Conservation (phyloP, 169 alveolate genomes). For the Plasmodium relictum region DNA sequence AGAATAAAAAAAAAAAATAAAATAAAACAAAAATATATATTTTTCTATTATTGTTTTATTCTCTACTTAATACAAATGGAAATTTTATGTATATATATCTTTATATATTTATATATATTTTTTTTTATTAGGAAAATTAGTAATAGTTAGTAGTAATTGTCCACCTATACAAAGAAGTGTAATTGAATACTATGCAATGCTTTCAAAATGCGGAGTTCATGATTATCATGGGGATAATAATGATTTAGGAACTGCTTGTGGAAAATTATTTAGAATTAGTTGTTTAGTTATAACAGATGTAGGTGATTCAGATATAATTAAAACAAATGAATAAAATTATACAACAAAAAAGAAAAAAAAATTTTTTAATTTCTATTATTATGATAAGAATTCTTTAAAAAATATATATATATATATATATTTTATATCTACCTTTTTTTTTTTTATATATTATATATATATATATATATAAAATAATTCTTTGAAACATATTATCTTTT, state of each 20-base stretch:
- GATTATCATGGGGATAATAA: conserved; percentile 95
- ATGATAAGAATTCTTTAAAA: background rate
- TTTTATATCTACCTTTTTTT: background rate
- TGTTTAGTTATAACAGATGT: conserved; percentile 96
- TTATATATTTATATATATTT: background rate
- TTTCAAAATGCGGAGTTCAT: conserved; percentile 96
- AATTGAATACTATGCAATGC: conserved; percentile 98
- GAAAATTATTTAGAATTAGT: conserved; percentile 96
- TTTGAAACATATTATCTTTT: no score
- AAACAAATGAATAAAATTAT: conserved; percentile 87
- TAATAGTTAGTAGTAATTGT: conserved; percentile 97
- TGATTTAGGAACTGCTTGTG: conserved; percentile 98
- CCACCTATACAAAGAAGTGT: conserved; percentile 98
- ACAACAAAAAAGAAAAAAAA: background rate
- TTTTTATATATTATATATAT: background rate
- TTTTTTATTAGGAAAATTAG: conserved; percentile 88
- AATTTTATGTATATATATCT: conserved; percentile 21
- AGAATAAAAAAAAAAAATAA: no score
- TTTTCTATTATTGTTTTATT: no score
- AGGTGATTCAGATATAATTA: conserved; percentile 98
- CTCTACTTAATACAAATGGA: no score
- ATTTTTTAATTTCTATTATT: no score
- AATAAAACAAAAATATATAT: background rate
- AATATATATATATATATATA: background rate
- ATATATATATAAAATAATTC: conserved; percentile 3